phyloP scores from a whole-genome alignment of 2,329 filamentous ascomycete genomes.

The Raffaelea arxii region DNA sequence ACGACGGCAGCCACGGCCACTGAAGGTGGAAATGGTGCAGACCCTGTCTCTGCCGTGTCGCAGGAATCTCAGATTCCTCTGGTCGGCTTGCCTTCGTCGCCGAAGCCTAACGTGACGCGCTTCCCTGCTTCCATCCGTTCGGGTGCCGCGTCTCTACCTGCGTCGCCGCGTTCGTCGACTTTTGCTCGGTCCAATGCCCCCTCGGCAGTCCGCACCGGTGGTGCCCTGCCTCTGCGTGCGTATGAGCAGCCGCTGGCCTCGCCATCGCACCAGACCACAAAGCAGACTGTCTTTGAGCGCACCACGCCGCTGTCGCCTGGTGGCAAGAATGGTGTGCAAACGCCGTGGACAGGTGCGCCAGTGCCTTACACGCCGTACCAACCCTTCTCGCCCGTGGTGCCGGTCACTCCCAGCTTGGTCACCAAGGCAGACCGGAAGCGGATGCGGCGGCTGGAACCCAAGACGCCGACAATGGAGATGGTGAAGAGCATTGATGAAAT shows the following conservation, averaged over 20 bases:
- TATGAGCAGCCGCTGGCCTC: conserved; percentile 49
- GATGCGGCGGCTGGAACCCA: conserved; percentile 53
- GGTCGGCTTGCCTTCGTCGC: conserved; percentile 42
- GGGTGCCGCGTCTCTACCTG: conserved; percentile 31
- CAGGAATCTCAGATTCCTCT: conserved; percentile 40
- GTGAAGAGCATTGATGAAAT: conserved; percentile 53
- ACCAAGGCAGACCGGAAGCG: conserved; percentile 61
- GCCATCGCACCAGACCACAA: conserved; percentile 38
- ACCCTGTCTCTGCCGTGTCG: conserved; percentile 43
- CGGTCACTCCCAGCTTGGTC: conserved; percentile 66
- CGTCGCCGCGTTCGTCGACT: conserved; percentile 30
- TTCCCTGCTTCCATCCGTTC: conserved; percentile 35
- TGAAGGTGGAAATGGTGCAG: conserved; percentile 25
- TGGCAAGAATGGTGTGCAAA: conserved; percentile 34
- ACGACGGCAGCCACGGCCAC: neutral
- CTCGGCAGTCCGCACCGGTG: conserved; percentile 46
- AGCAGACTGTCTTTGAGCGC: conserved; percentile 56
- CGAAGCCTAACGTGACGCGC: conserved; percentile 31
- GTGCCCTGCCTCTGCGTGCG: conserved; percentile 49
- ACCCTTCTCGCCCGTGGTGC: conserved; percentile 65
- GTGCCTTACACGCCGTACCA: conserved; percentile 72
- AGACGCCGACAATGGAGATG: conserved; percentile 53
- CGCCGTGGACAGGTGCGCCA: conserved; percentile 50
- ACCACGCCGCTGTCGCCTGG: conserved; percentile 45
- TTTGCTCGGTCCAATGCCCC: conserved; percentile 33